phyloP scores from a whole-genome alignment of 2,329 filamentous ascomycete genomes.

The Pseudocercospora fuligena region DNA sequence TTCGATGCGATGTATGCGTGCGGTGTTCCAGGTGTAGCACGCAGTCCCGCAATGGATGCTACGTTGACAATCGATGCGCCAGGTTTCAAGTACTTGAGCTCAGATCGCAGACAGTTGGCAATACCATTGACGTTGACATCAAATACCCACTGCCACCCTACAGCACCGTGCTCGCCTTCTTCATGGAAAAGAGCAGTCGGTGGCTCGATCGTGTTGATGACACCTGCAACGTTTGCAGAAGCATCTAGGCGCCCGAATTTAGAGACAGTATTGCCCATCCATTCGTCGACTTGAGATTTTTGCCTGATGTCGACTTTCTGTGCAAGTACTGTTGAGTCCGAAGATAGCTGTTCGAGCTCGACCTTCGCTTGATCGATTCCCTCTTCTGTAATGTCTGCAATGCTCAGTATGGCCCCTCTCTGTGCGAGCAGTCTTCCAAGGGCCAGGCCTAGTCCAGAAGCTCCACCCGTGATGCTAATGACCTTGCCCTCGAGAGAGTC shows the following conservation, averaged over 20 bases:
- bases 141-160: neutral
- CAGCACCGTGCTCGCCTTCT: slow-evolving; percentile 14
- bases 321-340: slow-evolving; percentile 18
- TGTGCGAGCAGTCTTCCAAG: slow-evolving; percentile 50
- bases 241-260: slow-evolving; percentile 7
- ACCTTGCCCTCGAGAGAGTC: slow-evolving; percentile 42
- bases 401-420: slow-evolving; percentile 51
- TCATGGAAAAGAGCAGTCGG: neutral
- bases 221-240: slow-evolving; percentile 3
- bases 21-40: neutral
- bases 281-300: neutral
- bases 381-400: slow-evolving; percentile 50
- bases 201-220: neutral
- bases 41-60: neutral
- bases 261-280: slow-evolving; percentile 3
- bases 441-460: slow-evolving; percentile 54
- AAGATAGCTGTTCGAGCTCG: slow-evolving; percentile 7
- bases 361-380: slow-evolving; percentile 40
- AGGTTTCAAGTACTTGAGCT: slow-evolving; percentile 1
- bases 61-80: neutral
- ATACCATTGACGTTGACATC: neutral
- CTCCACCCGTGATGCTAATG: slow-evolving; percentile 54
- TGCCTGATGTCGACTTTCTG: neutral
- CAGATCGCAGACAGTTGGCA: neutral
- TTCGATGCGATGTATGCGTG: neutral